Percentiles rank a stretch among this genome's conserved stretches.
Evolutionary conservation across 768 basidiomycete species (phyloP).

Genomic region (Amanita fuliginea): DNA sequence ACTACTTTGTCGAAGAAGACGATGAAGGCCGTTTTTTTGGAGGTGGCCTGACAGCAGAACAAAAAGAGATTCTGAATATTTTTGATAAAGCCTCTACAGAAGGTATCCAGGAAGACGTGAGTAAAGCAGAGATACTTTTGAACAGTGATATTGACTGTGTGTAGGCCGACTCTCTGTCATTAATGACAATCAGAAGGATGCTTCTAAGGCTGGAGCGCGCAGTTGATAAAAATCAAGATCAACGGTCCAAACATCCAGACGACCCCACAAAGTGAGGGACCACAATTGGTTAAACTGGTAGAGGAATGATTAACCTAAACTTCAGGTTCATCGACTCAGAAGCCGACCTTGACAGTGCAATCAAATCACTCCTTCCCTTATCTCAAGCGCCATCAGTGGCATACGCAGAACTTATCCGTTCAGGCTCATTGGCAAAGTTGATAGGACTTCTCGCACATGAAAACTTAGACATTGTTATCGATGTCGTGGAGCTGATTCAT

Average conservation of each 20-base stretch:
- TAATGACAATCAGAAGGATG: constrained; percentile 60
- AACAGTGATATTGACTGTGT: constrained; percentile 12
- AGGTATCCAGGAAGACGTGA: constrained; percentile 56
- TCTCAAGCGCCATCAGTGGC: constrained; percentile 75
- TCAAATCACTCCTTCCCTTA: constrained; percentile 82
- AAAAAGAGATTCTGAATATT: constrained; percentile 92
- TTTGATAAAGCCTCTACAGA: constrained; percentile 70
- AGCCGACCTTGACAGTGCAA: constrained; percentile 80
- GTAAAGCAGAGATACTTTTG: constrained; percentile 15
- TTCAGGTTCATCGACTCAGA: constrained; percentile 98
- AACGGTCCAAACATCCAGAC: constrained; percentile 88
- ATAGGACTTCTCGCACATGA: constrained; percentile 89
- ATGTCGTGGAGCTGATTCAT: constrained; percentile 83
- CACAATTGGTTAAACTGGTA: neutral
- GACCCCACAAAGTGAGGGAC: constrained; percentile 74
- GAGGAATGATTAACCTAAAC: neutral
- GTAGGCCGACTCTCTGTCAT: constrained; percentile 57
- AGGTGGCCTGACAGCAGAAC: constrained; percentile 83
- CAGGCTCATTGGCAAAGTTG: constrained; percentile 58
- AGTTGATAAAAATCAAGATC: constrained; percentile 90
- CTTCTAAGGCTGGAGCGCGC: constrained; percentile 79
- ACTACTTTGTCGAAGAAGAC: constrained; percentile 87
- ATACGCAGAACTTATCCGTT: constrained; percentile 82
- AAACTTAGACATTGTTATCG: constrained; percentile 95
- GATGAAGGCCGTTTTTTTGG: constrained; percentile 91